Evolutionary conservation across 441 rosid species (phyloP), one percentile per base, ranked within the genome.

Genomic region (Cnidoscolus chayamansa): DNA sequence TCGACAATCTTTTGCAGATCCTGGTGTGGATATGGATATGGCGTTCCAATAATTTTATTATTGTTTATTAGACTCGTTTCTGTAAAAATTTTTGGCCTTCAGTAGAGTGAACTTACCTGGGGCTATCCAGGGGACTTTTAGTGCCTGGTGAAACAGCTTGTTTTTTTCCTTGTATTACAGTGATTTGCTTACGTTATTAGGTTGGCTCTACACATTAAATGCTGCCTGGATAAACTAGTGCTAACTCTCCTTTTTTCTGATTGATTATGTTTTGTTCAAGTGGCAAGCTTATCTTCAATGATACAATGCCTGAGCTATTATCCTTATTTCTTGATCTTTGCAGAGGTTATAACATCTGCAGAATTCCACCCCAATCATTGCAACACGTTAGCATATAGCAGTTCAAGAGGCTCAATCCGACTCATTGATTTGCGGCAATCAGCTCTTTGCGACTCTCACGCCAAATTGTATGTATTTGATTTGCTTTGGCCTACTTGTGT

Each of bases 261-360:
- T 17, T 60, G 4, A 55, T 30, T 59, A 11, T 15, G 53, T 32
- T 25, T 49, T 13, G 7, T 65, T 65, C 31, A 58, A 35, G 43
- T 31, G 51, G 63, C 60, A 65, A 58, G 32, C 63, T 17, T 68
- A 65, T 71, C 45, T 64, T 60, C 0, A 53, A 45, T 76, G 0
- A 16, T 35, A 16, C 12, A 50, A 59, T 65, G 53, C 65, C 76
- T 31, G 50, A 45, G 50, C 57, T 57, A 32, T 69, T 60, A 57
- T 73, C 56, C 67, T 19, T 25, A 61, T 59, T 47, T 31, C 4
- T 45, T 78, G 11, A 47, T 82, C 58, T 61, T 76, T 78, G 85
- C 95, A 95, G 99, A 93, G 97, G 99, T 95, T 73, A 93, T 95
- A 72, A 95, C 99, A 61, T 88, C 98, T 74, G 98, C 99, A 56